Conservation (phyloP, 441 rosid species). For the Populus tomentosa region DNA sequence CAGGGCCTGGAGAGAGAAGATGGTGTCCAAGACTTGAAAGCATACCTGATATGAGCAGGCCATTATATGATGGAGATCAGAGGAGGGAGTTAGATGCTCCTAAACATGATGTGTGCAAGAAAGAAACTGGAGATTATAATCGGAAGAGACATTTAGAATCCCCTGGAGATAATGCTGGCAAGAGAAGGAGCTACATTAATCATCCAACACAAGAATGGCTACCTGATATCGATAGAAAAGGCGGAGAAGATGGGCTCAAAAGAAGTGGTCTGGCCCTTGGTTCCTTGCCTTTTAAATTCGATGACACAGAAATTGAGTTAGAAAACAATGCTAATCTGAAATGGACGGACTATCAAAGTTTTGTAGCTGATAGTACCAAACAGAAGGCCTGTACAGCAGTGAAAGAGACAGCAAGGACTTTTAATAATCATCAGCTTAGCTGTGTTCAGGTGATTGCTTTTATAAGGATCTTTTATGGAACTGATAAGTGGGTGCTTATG, state of each 20-base stretch:
- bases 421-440: conserved; percentile 2
- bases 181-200: conserved; percentile 12
- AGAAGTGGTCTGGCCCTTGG: conserved; percentile 9
- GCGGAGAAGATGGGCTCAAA: not conserved
- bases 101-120: not conserved
- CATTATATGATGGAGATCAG: conserved; percentile 6
- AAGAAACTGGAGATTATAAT: conserved; percentile 2
- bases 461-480: not conserved
- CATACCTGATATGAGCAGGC: conserved; percentile 16
- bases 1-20: conserved; percentile 16
- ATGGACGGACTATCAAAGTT: conserved; percentile 1
- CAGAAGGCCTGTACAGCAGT: conserved; percentile 2
- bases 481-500: not conserved
- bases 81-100: conserved; percentile 12
- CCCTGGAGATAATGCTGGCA: not conserved
- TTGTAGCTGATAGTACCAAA: conserved; percentile 9
- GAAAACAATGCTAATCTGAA: conserved; percentile 12
- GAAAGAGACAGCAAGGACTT: conserved; percentile 10
- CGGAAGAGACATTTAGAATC: conserved; percentile 2
- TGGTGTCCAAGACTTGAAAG: conserved; percentile 23
- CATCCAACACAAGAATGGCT: not conserved
- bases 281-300: not conserved
- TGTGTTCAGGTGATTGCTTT: conserved; percentile 16
- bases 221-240: conserved; percentile 2
- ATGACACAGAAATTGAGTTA: conserved; percentile 10